A percentile compares a stretch with the other conserved stretches of the same genome.
These are phyloP conservation scores for Mycena crocata DNA, from an alignment of 768 basidiomycete genomes.

Conservation along the genomic window DNA sequence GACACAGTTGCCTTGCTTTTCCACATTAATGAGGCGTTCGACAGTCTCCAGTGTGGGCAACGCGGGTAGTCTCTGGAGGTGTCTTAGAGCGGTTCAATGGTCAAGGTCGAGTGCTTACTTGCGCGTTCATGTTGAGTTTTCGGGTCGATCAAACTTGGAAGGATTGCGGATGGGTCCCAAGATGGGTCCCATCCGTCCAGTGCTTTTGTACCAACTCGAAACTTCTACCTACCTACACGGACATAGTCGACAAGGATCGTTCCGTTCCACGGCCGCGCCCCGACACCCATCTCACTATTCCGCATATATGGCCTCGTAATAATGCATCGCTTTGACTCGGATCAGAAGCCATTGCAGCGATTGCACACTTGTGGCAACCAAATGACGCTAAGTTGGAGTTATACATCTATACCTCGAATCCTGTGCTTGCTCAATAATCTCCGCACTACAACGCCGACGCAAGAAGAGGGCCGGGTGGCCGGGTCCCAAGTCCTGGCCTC, in stretches of 20 bases:
- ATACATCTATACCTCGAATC: not conserved
- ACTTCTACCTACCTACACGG: not conserved
- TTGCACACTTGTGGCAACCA: not conserved
- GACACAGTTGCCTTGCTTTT: slow-evolving; percentile 91
- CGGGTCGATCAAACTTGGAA: not conserved
- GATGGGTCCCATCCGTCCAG: not conserved
- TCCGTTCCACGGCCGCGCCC: slow-evolving; percentile 13
- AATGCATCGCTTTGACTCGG: no score
- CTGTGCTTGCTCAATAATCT: not conserved
- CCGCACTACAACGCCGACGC: not conserved
- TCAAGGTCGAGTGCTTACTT: slow-evolving; percentile 17
- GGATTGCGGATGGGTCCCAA: not conserved
- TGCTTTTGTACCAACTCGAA: not conserved
- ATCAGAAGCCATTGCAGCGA: no score
- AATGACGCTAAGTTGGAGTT: not conserved
- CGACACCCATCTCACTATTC: slow-evolving; percentile 2
- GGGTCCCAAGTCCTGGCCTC: no score
- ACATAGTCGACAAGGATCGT: not conserved
- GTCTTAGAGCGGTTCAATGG: slow-evolving; percentile 12
- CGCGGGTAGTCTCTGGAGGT: slow-evolving; percentile 69
- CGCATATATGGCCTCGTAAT: not conserved
- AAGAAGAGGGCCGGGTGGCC: no score
- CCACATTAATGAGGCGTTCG: slow-evolving; percentile 80
- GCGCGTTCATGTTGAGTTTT: slow-evolving; percentile 32
- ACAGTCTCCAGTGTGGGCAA: slow-evolving; percentile 80